phyloP scores from a whole-genome alignment of 2,329 filamentous ascomycete genomes.

The Penicillium sp. region DNA sequence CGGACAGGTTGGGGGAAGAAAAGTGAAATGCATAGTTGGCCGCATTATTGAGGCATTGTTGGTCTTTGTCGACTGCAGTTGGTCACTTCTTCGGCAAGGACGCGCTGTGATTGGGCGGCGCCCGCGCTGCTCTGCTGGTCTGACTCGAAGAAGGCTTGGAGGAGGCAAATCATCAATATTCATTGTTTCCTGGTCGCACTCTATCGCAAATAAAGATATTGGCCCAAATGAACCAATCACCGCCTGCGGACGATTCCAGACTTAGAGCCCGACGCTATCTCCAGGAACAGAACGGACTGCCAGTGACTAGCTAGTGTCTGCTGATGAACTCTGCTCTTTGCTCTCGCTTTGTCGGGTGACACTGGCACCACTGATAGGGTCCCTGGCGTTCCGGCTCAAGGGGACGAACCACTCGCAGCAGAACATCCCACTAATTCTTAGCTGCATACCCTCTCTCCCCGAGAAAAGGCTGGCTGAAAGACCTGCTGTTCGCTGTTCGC shows the following conservation, averaged over 20 bases:
- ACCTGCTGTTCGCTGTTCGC: not conserved
- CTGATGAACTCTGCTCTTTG: slow-evolving; percentile 16
- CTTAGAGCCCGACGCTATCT: slow-evolving; percentile 9
- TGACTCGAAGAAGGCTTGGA: slow-evolving; percentile 4
- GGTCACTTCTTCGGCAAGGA: slow-evolving; percentile 12
- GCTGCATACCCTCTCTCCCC: slow-evolving; percentile 4
- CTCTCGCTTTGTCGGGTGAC: slow-evolving; percentile 17
- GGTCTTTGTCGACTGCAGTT: not conserved
- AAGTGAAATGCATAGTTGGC: slow-evolving; percentile 4
- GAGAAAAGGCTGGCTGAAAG: slow-evolving; percentile 9
- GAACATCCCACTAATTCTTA: slow-evolving; percentile 2
- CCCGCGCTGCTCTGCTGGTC: slow-evolving; percentile 5
- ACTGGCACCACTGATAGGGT: slow-evolving; percentile 16
- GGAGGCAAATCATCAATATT: slow-evolving; percentile 4
- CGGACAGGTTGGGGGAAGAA: not conserved
- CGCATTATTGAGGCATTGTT: slow-evolving; percentile 10
- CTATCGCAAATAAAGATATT: slow-evolving; percentile 16
- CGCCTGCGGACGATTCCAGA: slow-evolving; percentile 2
- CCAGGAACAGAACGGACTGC: slow-evolving; percentile 16
- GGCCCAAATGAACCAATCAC: slow-evolving; percentile 9
- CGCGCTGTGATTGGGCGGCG: slow-evolving; percentile 10
- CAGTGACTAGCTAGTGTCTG: not conserved
- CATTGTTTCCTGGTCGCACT: slow-evolving; percentile 12
- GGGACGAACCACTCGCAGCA: slow-evolving; percentile 14
- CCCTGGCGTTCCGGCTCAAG: slow-evolving; percentile 6